phyloP scores from a whole-genome alignment of 352 stramenopile genomes.

The Pythium phragmitis region DNA sequence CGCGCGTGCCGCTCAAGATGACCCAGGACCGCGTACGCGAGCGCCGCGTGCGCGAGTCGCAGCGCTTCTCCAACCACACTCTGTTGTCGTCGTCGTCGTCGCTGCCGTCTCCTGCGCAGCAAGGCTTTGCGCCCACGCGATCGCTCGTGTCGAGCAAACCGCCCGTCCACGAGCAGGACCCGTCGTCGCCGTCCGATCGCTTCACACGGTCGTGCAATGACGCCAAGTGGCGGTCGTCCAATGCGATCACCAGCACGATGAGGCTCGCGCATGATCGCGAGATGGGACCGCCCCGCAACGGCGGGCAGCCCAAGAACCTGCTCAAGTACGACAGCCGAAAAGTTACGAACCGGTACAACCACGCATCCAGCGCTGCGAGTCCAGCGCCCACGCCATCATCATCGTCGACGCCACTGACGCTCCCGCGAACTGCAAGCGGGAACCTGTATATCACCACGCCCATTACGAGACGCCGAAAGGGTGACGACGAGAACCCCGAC shows the following conservation, averaged over 20 bases:
- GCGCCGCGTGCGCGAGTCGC: conserved; percentile 18
- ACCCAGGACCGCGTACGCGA: conserved; percentile 28
- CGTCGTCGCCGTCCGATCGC: neutral
- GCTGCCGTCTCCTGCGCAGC: neutral
- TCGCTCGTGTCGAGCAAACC: conserved; percentile 9
- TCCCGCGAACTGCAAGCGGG: conserved; percentile 4
- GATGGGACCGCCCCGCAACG: neutral
- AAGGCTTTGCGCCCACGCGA: conserved; percentile 1
- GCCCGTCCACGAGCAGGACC: conserved; percentile 4
- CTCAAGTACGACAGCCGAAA: conserved; percentile 30
- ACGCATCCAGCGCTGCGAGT: neutral
- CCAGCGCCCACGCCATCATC: neutral
- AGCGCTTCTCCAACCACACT: conserved; percentile 2
- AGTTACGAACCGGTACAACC: conserved; percentile 26
- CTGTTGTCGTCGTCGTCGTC: neutral
- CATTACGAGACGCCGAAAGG: neutral
- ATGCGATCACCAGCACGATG: conserved; percentile 27
- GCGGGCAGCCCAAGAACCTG: conserved; percentile 17
- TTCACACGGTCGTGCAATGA: conserved; percentile 25
- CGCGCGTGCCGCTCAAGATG: conserved; percentile 25
- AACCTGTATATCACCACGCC: conserved; percentile 22
- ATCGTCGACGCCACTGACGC: neutral
- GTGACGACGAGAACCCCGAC: conserved; percentile 4
- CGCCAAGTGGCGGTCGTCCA: conserved; percentile 26
- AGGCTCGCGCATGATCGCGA: conserved; percentile 21